phyloP scores from a whole-genome alignment of 441 rosid genomes.

The Oxalis stricta region DNA sequence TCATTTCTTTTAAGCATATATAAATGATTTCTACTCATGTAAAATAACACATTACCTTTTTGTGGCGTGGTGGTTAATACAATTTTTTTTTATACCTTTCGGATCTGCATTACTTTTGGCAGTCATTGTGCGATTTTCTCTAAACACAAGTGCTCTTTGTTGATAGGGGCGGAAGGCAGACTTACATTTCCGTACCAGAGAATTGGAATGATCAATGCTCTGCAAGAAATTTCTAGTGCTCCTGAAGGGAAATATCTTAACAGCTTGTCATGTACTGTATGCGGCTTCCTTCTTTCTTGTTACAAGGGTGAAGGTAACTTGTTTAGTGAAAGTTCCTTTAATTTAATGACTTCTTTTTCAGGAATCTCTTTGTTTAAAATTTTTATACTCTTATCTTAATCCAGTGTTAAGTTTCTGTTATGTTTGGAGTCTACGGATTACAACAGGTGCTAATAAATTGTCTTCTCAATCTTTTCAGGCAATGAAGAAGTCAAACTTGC shows the following conservation, averaged over 20 bases:
- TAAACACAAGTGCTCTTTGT: constrained; percentile 6
- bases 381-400: neutral
- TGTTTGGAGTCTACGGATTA: neutral
- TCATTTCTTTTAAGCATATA: neutral
- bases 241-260: constrained; percentile 82
- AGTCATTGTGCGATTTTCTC: neutral
- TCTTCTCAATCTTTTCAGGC: constrained; percentile 33
- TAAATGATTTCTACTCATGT: too few species aligned
- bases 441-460: constrained; percentile 9
- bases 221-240: constrained; percentile 74
- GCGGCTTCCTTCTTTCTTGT: constrained; percentile 60
- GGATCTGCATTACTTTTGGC: neutral
- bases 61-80: too few species aligned
- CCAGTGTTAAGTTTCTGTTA: neutral
- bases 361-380: neutral
- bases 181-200: constrained; percentile 90
- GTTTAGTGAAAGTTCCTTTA: constrained; percentile 1
- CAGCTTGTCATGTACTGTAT: constrained; percentile 35
- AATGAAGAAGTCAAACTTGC: constrained; percentile 93
- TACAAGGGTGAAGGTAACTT: constrained; percentile 81
- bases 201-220: constrained; percentile 72
- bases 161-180: constrained; percentile 90
- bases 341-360: neutral
- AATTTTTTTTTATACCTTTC: constrained; percentile 3
- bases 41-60: too few species aligned